Evolutionary conservation across 2,329 filamentous ascomycete species (phyloP).

Genomic region (Gnomoniopsis sp.): DNA sequence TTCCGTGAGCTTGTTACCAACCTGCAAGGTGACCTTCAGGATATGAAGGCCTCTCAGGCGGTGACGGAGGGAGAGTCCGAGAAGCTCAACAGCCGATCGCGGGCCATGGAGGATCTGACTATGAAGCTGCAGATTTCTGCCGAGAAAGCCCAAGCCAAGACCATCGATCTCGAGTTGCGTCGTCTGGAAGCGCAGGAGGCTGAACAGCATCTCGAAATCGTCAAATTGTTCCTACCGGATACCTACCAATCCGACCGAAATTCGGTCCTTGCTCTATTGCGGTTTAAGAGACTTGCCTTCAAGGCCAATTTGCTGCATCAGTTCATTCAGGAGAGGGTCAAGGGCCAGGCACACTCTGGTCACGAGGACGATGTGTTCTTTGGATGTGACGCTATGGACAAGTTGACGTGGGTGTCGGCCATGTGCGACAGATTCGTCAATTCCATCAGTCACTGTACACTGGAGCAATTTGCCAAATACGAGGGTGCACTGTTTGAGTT

Average conservation of each 20-base stretch:
- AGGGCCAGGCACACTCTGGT: constrained; percentile 62
- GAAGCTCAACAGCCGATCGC: constrained; percentile 81
- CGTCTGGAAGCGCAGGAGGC: constrained; percentile 87
- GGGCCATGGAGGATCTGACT: constrained; percentile 96
- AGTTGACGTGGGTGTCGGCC: constrained; percentile 76
- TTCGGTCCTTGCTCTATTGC: constrained; percentile 81
- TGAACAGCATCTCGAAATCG: constrained; percentile 80
- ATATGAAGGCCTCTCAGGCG: constrained; percentile 87
- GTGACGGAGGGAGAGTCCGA: constrained; percentile 91
- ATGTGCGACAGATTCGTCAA: constrained; percentile 84
- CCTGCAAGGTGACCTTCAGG: constrained; percentile 81
- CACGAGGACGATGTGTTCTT: constrained; percentile 77
- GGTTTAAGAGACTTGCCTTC: constrained; percentile 84
- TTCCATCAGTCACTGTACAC: constrained; percentile 73
- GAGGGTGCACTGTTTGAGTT: constrained; percentile 81
- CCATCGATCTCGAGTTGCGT: constrained; percentile 85
- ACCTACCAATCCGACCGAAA: constrained; percentile 76
- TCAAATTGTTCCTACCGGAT: constrained; percentile 85
- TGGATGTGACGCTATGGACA: constrained; percentile 78
- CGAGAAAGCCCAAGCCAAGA: constrained; percentile 88
- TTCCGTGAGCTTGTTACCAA: constrained; percentile 87
- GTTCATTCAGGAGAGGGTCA: constrained; percentile 76
- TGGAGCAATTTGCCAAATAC: constrained; percentile 74
- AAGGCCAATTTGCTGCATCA: constrained; percentile 77
- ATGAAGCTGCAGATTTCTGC: constrained; percentile 89